A percentile compares a stretch with the other conserved stretches of the same genome.
phyloP scores from a whole-genome alignment of 2,329 filamentous ascomycete species.

The Stagonosporopsis vannaccii region DNA sequence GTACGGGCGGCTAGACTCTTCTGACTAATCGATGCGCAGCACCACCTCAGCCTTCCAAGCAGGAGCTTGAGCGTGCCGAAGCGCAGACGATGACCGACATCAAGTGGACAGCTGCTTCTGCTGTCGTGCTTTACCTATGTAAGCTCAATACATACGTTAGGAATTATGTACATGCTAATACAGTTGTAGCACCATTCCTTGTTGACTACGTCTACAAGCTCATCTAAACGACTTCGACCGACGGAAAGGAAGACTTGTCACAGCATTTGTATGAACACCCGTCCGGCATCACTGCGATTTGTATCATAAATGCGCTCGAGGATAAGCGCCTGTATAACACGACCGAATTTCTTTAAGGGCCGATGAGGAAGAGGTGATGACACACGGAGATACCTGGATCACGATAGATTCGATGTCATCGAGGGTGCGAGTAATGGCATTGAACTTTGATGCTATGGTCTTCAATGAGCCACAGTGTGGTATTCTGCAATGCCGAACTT shows the following conservation, averaged over 20 bases:
- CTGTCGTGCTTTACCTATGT: slow-evolving; percentile 79
- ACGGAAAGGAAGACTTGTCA: neutral
- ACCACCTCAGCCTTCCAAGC: slow-evolving; percentile 72
- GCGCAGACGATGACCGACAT: slow-evolving; percentile 71
- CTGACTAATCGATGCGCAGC: slow-evolving; percentile 53
- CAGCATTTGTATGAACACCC: slow-evolving; percentile 3
- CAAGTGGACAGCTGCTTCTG: slow-evolving; percentile 70
- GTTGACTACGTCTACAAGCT: slow-evolving; percentile 63
- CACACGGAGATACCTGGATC: neutral
- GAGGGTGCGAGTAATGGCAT: slow-evolving; percentile 7
- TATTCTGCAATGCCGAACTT: slow-evolving; percentile 27
- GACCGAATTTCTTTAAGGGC: neutral
- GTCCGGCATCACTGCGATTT: slow-evolving; percentile 9
- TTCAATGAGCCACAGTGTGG: slow-evolving; percentile 11
- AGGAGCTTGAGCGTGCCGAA: slow-evolving; percentile 72
- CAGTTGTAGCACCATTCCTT: slow-evolving; percentile 61
- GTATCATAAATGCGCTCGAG: slow-evolving; percentile 14
- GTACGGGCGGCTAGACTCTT: neutral
- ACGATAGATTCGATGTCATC: neutral
- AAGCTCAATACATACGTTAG: slow-evolving; percentile 48
- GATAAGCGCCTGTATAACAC: slow-evolving; percentile 17
- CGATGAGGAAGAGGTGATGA: neutral
- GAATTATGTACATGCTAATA: slow-evolving; percentile 1
- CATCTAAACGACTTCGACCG: slow-evolving; percentile 43
- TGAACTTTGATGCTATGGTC: slow-evolving; percentile 10